A percentile compares a stretch with the other conserved stretches of the same genome.
Conservation (phyloP, 176 grass and related monocot species). For the Ananas comosus region DNA sequence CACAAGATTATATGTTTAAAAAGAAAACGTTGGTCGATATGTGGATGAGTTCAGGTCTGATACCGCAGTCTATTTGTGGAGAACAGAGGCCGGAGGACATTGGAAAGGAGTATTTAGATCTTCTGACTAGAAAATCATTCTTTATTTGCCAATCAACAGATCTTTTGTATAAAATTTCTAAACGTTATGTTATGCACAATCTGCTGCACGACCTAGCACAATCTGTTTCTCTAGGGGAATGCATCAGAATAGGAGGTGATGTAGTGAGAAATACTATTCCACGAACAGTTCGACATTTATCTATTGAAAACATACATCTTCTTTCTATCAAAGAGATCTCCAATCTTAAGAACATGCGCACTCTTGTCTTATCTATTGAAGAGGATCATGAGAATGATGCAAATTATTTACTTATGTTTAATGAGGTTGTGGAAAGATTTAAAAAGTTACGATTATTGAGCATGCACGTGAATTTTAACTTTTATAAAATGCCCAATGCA, state of each 20-base stretch:
- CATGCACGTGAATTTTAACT: background rate
- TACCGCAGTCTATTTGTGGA: background rate
- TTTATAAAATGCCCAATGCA: background rate
- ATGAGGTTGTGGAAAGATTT: background rate
- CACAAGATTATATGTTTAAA: background rate
- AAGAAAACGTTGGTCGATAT: constrained; percentile 4
- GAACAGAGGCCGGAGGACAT: constrained; percentile 10
- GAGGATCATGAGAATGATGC: background rate
- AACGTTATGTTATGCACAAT: constrained; percentile 13
- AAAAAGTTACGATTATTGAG: background rate
- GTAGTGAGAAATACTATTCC: background rate
- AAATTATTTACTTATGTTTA: background rate
- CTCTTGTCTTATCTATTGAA: background rate
- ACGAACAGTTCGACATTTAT: background rate
- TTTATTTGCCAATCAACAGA: background rate
- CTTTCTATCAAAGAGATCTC: background rate
- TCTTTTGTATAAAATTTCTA: background rate
- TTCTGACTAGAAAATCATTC: constrained; percentile 18
- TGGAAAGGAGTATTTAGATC: constrained; percentile 5
- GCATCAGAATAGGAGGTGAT: constrained; percentile 1
- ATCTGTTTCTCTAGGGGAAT: constrained; percentile 19
- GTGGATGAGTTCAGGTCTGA: constrained; percentile 22
- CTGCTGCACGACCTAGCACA: constrained; percentile 16
- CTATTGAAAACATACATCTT: background rate
- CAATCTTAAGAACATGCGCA: background rate